A percentile compares a stretch with the other conserved stretches of the same genome.
These are phyloP conservation scores for Gypsophila paniculata DNA, from an alignment of 179 eudicot species.

Conservation along the genomic window DNA sequence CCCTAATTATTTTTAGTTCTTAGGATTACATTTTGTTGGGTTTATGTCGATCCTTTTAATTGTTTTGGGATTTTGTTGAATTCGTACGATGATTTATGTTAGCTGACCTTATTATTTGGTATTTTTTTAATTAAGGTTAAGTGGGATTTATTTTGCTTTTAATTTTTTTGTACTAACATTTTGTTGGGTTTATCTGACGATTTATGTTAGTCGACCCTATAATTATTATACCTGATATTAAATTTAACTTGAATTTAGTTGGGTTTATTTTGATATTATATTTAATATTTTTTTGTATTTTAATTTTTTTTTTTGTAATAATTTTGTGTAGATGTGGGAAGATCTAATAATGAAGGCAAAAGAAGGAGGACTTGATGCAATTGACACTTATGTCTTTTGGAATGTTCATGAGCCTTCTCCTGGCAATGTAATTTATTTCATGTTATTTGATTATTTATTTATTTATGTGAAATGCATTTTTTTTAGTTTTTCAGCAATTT, in stretches of 20 bases:
- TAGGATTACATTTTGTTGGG: background rate
- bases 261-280: background rate
- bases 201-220: too few relatives aligned
- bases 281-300: background rate
- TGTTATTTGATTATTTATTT: background rate
- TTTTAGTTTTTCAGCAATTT: background rate
- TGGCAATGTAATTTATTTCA: conserved; percentile 45
- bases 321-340: conserved; percentile 66
- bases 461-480: background rate
- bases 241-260: too few relatives aligned
- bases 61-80: too few relatives aligned
- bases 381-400: conserved; percentile 87
- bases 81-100: too few relatives aligned
- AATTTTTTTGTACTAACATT: too few relatives aligned
- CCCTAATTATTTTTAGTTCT: too few relatives aligned
- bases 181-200: too few relatives aligned
- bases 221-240: too few relatives aligned
- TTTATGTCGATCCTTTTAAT: too few relatives aligned
- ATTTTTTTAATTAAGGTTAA: too few relatives aligned
- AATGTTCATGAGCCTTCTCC: conserved; percentile 80
- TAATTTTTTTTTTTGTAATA: background rate
- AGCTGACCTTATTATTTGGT: too few relatives aligned
- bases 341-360: conserved; percentile 75
- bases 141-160: too few relatives aligned
- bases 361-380: conserved; percentile 67